A percentile compares a stretch with the other conserved stretches of the same genome.
These are phyloP conservation scores for Phytophthora idaei DNA, from an alignment of 352 stramenopile species.

Conservation along the genomic window DNA sequence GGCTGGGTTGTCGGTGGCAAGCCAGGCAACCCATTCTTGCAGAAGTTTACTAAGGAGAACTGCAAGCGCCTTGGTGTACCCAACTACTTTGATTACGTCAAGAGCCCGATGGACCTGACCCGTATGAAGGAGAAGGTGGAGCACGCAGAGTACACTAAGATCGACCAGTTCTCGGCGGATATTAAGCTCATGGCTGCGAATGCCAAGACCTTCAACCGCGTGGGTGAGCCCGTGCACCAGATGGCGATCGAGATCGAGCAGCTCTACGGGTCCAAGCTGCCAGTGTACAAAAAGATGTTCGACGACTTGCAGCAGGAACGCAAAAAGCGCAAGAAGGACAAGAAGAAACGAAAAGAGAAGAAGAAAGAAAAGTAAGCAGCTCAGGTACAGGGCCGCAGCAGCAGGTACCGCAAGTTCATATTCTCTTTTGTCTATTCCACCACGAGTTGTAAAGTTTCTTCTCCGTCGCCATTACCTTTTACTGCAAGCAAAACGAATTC, in stretches of 20 bases:
- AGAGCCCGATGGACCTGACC: constrained; percentile 83
- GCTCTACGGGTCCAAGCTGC: constrained; percentile 76
- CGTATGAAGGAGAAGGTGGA: constrained; percentile 87
- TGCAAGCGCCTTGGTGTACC: constrained; percentile 82
- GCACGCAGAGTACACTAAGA: constrained; percentile 70
- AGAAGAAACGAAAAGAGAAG: constrained; percentile 91
- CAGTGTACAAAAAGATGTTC: constrained; percentile 68
- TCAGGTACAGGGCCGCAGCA: constrained; percentile 38
- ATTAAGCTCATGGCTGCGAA: constrained; percentile 85
- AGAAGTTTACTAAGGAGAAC: constrained; percentile 88
- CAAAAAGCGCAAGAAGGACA: constrained; percentile 90
- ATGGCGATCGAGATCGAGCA: constrained; percentile 85
- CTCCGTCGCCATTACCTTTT: constrained; percentile 12
- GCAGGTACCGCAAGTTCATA: constrained; percentile 19
- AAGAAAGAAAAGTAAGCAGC: constrained; percentile 82
- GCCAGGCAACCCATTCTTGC: constrained; percentile 76
- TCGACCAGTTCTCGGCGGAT: constrained; percentile 80
- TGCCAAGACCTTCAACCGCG: constrained; percentile 86
- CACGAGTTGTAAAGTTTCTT: constrained; percentile 52
- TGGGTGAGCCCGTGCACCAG: constrained; percentile 80
- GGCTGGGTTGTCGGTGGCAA: constrained; percentile 81
- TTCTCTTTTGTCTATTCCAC: constrained; percentile 33
- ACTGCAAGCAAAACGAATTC: too few relatives aligned
- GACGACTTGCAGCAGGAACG: constrained; percentile 79
- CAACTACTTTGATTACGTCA: constrained; percentile 89